Evolutionary conservation across 306 rosid genomes (phyloP), one percentile per base, ranked within the genome.

Genomic region (Cucurbita argyrosperma): DNA sequence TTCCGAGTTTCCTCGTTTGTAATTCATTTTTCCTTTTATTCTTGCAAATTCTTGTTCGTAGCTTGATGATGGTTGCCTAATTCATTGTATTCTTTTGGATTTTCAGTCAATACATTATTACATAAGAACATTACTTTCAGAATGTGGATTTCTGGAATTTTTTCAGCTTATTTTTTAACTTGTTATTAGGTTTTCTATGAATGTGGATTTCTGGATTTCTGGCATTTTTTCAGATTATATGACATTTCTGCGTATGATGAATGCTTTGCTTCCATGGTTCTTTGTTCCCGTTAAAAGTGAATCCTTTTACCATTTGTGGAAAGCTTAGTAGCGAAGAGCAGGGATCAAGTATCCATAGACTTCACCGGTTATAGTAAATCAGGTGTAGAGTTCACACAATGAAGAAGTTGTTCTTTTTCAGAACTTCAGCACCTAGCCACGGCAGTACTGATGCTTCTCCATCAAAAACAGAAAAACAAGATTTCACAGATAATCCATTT

Each of bases 381-480:
- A 16, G 39, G 78, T 71, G 15, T 63, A 79, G 76, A 80, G 50
- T 74, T 59, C 56, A 77, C 78, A 65, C 66, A 90, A 50, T 94
- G 98, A 94, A 87, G 96, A 90, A 88, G 81, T 81, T 89, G 30
- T 94, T 94, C 82, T 88, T 82, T 85, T 91, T 94, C 77, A 87
- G 86, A 83, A 85, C 97, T 46, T 87, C 97, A 52, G 82, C 83
- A 11, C 80, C 96, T 40, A 80, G 85, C 83, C 79, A 85, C 74
- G 93, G 85, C 39, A 85, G 79, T 80, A 80, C 72, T 53, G 80
- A 79, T 54, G 84, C 83, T 75, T 79, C 92, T 14, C 79, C 97
- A 12, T 76, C 79, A 49, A 56, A 91, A 63, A 76, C 79, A 49
- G 87, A 83, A 12, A 87, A 87, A 78, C 86, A 87, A 76, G 52